Evolutionary conservation across 768 basidiomycete species (phyloP), one percentile per base, ranked within the genome.

Genomic region (Coprinellus aureogranulatus): DNA sequence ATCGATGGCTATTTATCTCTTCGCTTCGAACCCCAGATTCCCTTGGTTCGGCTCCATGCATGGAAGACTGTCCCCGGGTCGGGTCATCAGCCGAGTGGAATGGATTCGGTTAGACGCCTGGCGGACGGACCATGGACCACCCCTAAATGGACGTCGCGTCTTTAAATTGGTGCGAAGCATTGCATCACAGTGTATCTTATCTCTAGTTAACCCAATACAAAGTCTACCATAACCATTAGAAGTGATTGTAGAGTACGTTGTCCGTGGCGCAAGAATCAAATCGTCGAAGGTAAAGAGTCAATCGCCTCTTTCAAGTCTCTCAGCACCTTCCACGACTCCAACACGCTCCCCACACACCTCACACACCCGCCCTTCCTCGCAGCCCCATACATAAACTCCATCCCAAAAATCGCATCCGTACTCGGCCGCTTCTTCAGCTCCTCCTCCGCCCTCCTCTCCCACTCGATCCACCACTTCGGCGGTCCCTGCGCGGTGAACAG

Each of bases 381-480:
- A 16, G 74, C 81, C 58, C 74, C 71, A 34, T 81, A 80, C 47
- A 90, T 63, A 67, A 88, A 90, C 30, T 77, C 71, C 68, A 86
- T 72, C 34, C 77, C 75, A 65, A 90, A 89, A 37, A 90, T 78
- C 45, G 79, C 73, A 25, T 81, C 81, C 18, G 84, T 79, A 55
- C 81, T 80, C 39, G 87, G 87, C 42, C 85, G 74, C 47, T 67
- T 64, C 25, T 70, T 69, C 55, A 90, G 70, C 65, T 90, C 89
- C 65, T 80, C 78, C 63, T 65, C 79, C 37, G 87, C 88, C 56
- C 73, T 65, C 65, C 66, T 77, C 67, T 81, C 78, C 63, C 82
- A 91, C 59, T 82, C 81, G 22, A 67, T 65, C 88, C 88, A 90
- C 89, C 88, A 90, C 67, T 78, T 80, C 22, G 89, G 89, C 4